A percentile compares a stretch with the other conserved stretches of the same genome.
Conservation (phyloP, 306 rosid genomes). For the Canavalia gladiata region DNA sequence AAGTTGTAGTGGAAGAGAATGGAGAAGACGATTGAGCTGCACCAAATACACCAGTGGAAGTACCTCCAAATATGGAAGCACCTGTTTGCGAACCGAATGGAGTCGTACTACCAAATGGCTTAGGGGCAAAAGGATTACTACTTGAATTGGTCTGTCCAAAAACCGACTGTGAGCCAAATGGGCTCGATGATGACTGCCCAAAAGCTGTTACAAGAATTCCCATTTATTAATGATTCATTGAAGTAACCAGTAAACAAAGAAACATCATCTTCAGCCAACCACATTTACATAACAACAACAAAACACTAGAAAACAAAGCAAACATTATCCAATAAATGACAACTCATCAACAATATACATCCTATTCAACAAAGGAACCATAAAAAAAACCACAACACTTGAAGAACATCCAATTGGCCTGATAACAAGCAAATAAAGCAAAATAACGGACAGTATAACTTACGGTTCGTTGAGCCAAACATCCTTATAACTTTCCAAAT, state of each 20-base stretch:
- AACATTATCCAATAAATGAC: constrained; percentile 8
- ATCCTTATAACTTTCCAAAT: constrained; percentile 52
- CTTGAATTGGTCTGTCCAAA: constrained; percentile 78
- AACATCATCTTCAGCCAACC: neutral
- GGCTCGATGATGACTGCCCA: constrained; percentile 87
- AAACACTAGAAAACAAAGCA: constrained; percentile 4
- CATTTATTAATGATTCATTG: constrained; percentile 11
- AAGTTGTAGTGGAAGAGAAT: constrained; percentile 73
- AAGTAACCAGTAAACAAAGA: constrained; percentile 29
- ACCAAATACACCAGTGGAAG: constrained; percentile 95
- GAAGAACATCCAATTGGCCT: neutral
- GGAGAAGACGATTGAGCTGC: constrained; percentile 77
- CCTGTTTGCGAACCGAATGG: constrained; percentile 86
- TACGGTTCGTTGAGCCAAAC: constrained; percentile 86
- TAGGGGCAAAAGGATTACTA: constrained; percentile 84
- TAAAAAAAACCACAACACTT: neutral
- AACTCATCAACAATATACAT: neutral
- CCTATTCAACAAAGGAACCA: neutral
- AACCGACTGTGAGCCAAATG: constrained; percentile 81
- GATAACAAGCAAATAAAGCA: neutral
- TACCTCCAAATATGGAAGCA: constrained; percentile 80
- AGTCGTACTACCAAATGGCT: constrained; percentile 77
- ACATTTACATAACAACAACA: neutral
- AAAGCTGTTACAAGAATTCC: constrained; percentile 69
- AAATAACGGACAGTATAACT: constrained; percentile 43